A percentile compares a stretch with the other conserved stretches of the same genome.
These are phyloP conservation scores for Talaromyces sp. DNA, from an alignment of 2,329 filamentous ascomycete species.

Conservation along the genomic window DNA sequence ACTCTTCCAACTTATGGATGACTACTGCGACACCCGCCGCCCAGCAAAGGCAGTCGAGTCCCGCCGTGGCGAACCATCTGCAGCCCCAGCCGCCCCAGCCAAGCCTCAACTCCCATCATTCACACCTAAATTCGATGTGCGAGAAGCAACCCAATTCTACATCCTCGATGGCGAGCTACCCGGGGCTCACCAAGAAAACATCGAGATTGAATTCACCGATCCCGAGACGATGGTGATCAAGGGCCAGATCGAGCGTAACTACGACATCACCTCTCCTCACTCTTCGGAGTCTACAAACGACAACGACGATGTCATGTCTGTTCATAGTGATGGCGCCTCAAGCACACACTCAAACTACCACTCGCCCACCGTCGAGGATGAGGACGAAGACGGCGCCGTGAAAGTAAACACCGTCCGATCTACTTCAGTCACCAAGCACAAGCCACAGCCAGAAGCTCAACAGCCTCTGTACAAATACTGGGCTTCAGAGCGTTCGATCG, in stretches of 20 bases:
- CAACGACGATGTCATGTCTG: slow-evolving; percentile 5
- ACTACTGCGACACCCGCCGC: slow-evolving; percentile 37
- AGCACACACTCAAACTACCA: slow-evolving; percentile 27
- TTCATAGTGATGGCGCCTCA: slow-evolving; percentile 22
- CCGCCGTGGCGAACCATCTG: background rate
- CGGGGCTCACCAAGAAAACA: slow-evolving; percentile 41
- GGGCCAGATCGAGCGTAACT: slow-evolving; percentile 38
- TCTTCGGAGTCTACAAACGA: background rate
- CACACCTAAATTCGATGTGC: slow-evolving; percentile 44
- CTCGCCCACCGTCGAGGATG: slow-evolving; percentile 56
- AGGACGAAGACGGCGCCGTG: slow-evolving; percentile 30
- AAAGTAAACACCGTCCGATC: slow-evolving; percentile 3
- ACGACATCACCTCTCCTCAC: slow-evolving; percentile 22
- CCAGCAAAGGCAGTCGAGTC: slow-evolving; percentile 12
- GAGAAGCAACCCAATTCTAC: slow-evolving; percentile 41
- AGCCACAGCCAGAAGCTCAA: background rate
- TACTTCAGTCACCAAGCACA: slow-evolving; percentile 9
- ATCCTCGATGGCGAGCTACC: slow-evolving; percentile 47
- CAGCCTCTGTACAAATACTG: slow-evolving; percentile 48
- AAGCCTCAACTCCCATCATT: slow-evolving; percentile 31
- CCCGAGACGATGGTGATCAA: slow-evolving; percentile 44
- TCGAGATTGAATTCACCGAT: slow-evolving; percentile 49
- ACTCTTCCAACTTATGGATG: slow-evolving; percentile 44
- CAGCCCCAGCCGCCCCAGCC: background rate
- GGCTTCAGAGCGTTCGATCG: slow-evolving; percentile 56